Percentiles rank a stretch among this genome's conserved stretches.
Conservation (phyloP, 768 basidiomycete genomes). For the Leccinum olivaceopallidum region DNA sequence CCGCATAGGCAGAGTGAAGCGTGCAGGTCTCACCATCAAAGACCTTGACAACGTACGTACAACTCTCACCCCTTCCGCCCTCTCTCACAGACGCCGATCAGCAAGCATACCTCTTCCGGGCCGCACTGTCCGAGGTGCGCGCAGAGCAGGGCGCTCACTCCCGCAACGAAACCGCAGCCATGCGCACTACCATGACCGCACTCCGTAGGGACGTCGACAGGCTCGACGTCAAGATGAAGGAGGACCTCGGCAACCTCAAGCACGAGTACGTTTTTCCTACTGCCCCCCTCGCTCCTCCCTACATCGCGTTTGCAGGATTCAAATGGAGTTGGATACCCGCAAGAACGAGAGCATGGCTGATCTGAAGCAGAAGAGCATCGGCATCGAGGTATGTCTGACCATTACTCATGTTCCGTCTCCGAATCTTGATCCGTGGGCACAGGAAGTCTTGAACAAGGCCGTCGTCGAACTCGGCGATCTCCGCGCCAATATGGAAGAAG, state of each 20-base stretch:
- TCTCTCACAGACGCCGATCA: slow-evolving; percentile 29
- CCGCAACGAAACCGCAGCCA: slow-evolving; percentile 81
- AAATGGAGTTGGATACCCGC: slow-evolving; percentile 94
- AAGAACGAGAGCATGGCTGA: slow-evolving; percentile 90
- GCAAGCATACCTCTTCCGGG: slow-evolving; percentile 96
- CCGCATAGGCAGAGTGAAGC: slow-evolving; percentile 65
- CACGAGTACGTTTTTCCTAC: slow-evolving; percentile 71
- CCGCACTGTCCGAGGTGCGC: slow-evolving; percentile 87
- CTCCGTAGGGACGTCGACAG: slow-evolving; percentile 85
- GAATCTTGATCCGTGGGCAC: background rate
- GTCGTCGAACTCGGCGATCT: slow-evolving; percentile 76
- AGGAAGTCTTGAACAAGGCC: slow-evolving; percentile 78
- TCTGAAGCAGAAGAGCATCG: slow-evolving; percentile 79
- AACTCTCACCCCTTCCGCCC: background rate
- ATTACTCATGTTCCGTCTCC: background rate
- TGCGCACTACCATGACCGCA: slow-evolving; percentile 72
- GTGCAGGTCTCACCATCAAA: slow-evolving; percentile 71
- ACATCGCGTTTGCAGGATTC: slow-evolving; percentile 56
- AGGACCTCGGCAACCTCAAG: slow-evolving; percentile 83
- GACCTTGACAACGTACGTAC: slow-evolving; percentile 77
- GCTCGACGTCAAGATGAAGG: slow-evolving; percentile 89
- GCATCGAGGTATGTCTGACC: slow-evolving; percentile 63
- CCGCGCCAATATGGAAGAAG: slow-evolving; percentile 78
- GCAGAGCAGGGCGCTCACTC: slow-evolving; percentile 82
- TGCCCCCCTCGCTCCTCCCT: background rate